A percentile compares a stretch with the other conserved stretches of the same genome.
Evolutionary conservation across 352 stramenopile genomes (phyloP).

Genomic region (Phytopythium delawarense): DNA sequence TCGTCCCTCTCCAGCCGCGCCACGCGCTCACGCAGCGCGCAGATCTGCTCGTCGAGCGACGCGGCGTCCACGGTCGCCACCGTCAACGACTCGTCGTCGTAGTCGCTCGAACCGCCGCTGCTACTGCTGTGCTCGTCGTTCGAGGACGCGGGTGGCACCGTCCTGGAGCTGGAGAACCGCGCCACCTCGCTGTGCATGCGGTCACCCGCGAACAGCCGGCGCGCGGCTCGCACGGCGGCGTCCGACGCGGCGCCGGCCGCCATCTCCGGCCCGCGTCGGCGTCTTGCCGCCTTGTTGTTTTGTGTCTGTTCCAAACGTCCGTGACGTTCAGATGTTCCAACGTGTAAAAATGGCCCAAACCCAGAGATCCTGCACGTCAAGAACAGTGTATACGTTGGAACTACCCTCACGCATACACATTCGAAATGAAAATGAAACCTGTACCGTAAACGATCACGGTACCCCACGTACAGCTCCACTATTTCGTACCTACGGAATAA

Average conservation of each 20-base stretch:
- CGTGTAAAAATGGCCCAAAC: no score
- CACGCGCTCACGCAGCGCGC: constrained; percentile 20
- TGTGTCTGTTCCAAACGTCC: no score
- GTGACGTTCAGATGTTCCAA: no score
- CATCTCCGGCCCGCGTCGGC: neutral
- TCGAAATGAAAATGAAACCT: no score
- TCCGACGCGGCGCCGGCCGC: neutral
- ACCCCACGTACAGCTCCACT: no score
- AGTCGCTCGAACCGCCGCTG: constrained; percentile 8
- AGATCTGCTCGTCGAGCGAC: constrained; percentile 28
- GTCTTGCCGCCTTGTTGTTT: neutral
- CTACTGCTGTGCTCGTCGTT: constrained; percentile 13
- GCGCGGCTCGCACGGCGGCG: neutral
- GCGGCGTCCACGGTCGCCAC: constrained; percentile 9
- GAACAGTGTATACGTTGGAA: no score
- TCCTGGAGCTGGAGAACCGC: neutral
- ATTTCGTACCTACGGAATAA: no score
- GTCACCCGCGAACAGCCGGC: neutral
- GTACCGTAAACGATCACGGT: no score
- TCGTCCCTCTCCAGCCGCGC: constrained; percentile 19
- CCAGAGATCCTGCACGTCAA: no score
- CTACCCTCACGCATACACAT: no score
- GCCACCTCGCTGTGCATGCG: neutral
- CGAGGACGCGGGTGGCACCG: neutral
- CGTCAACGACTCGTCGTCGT: constrained; percentile 5